Conservation (phyloP, 176 grass and related monocot genomes). For the Otatea glauca region DNA sequence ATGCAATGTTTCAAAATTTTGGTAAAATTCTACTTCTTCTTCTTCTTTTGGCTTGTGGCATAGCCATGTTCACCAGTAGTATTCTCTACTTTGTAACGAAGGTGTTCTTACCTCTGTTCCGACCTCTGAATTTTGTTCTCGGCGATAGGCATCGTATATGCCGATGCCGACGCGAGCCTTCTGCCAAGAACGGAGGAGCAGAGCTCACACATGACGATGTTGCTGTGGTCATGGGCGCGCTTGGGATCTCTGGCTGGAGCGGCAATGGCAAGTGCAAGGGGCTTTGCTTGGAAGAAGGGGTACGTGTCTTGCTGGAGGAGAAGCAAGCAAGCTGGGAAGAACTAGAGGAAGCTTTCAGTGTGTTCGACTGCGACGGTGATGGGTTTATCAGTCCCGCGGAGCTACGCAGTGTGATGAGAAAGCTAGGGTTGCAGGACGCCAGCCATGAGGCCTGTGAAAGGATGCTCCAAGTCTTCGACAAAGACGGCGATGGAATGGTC, state of each 20-base stretch:
- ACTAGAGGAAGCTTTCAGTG: not conserved
- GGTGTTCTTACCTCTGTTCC: not conserved
- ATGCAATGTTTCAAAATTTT: not conserved
- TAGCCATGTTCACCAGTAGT: not conserved
- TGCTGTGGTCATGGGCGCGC: not conserved
- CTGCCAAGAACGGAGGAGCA: not conserved
- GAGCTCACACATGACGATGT: slow-evolving; percentile 1
- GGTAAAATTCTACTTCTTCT: not conserved
- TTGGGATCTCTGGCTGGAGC: not conserved
- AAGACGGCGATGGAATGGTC: not conserved
- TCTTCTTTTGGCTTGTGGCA: not conserved
- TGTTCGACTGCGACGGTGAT: not conserved
- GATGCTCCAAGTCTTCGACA: not conserved
- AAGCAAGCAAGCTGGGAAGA: not conserved
- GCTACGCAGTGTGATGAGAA: not conserved
- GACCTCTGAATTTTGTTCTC: not conserved
- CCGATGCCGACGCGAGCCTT: not conserved
- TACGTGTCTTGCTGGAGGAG: not conserved
- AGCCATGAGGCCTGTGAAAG: not conserved
- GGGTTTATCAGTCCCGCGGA: not conserved
- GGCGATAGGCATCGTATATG: not conserved
- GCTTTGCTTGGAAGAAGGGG: not conserved
- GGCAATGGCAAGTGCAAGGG: too few species aligned
- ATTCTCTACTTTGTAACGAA: not conserved
- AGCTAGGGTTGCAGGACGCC: not conserved